Percentiles rank a stretch among this genome's conserved stretches.
phyloP scores from a whole-genome alignment of 139 green algal species.

The Haematococcus sp. region DNA sequence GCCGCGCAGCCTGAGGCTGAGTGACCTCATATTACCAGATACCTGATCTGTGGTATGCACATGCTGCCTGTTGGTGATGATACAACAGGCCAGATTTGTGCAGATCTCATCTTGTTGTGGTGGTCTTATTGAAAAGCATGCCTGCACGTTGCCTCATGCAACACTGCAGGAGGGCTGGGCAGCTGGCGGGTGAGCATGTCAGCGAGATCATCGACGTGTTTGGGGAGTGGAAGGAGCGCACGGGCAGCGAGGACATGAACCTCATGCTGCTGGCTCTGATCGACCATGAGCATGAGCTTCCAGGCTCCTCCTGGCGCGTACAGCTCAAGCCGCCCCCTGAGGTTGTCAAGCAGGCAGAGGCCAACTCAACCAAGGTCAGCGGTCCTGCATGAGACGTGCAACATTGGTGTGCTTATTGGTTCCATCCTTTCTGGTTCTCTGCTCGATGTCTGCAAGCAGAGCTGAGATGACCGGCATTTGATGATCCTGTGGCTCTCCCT shows the following conservation, averaged over 20 bases:
- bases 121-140: no score
- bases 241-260: conserved; percentile 15
- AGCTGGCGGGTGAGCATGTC: not conserved
- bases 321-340: no score
- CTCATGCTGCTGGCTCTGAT: conserved; percentile 31
- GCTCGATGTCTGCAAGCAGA: not conserved
- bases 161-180: no score
- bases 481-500: not conserved
- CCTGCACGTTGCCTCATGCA: no score
- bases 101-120: no score
- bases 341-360: not conserved
- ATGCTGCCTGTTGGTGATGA: no score
- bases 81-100: no score
- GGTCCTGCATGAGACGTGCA: not conserved
- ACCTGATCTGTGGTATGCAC: no score
- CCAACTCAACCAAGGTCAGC: not conserved
- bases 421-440: no score
- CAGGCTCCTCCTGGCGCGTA: conserved; percentile 7
- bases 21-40: no score
- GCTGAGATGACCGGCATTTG: not conserved
- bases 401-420: no score
- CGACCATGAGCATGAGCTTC: conserved; percentile 29
- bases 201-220: conserved; percentile 25
- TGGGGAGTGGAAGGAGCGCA: conserved; percentile 10
- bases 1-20: no score